Conservation (phyloP, 306 rosid species). For the Ormosia emarginata region DNA sequence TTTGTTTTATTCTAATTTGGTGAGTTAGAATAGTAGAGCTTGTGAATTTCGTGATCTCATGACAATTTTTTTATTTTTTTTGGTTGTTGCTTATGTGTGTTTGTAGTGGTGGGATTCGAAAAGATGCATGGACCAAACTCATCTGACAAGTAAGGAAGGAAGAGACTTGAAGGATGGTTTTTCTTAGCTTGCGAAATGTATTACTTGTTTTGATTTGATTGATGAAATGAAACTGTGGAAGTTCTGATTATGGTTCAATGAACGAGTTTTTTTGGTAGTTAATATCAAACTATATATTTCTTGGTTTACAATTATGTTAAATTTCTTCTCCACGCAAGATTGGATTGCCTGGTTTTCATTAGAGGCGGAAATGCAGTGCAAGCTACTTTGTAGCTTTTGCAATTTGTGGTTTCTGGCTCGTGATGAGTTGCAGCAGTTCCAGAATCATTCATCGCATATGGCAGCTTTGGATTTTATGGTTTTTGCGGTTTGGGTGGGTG, state of each 20-base stretch:
- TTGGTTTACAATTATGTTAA: background rate
- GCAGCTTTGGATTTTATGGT: no score
- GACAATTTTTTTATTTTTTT: background rate
- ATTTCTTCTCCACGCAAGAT: background rate
- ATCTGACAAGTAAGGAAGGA: constrained; percentile 29
- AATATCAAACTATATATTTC: background rate
- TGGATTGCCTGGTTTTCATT: background rate
- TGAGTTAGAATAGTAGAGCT: background rate
- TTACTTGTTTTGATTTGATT: background rate
- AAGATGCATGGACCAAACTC: constrained; percentile 42
- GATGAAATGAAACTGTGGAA: background rate
- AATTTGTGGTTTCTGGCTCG: background rate
- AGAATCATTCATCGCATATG: no score
- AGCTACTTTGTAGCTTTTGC: background rate
- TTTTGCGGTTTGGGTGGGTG: no score
- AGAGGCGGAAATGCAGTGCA: background rate
- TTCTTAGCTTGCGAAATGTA: background rate
- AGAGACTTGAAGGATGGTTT: background rate
- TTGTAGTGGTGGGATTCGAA: constrained; percentile 41
- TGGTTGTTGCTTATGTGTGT: background rate
- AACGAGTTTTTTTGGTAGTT: background rate
- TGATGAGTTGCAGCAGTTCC: no score
- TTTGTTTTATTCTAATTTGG: no score
- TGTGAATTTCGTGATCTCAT: background rate
- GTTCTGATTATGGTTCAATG: background rate